A percentile compares a stretch with the other conserved stretches of the same genome.
phyloP scores from a whole-genome alignment of 352 stramenopile species.

The Lagenidium giganteum region DNA sequence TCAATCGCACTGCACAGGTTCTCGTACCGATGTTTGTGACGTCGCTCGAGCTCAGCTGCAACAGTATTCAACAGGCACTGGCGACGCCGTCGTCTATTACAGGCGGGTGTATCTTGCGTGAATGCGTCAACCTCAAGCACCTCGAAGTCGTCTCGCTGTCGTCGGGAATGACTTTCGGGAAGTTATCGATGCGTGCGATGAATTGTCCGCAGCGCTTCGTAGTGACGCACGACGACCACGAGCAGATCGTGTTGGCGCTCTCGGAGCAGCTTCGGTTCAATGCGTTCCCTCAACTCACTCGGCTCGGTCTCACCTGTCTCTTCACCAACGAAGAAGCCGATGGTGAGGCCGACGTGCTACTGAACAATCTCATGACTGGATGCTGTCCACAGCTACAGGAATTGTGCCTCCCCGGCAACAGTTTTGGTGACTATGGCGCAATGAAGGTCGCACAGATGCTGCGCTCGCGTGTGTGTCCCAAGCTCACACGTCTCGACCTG shows the following conservation, averaged over 20 bases:
- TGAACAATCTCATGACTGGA: conserved; percentile 76
- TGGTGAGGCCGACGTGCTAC: conserved; percentile 72
- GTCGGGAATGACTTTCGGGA: conserved; percentile 76
- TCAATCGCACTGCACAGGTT: conserved; percentile 37
- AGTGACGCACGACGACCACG: conserved; percentile 83
- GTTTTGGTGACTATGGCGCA: conserved; percentile 79
- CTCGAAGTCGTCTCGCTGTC: conserved; percentile 79
- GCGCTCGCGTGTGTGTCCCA: conserved; percentile 64
- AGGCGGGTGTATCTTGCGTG: conserved; percentile 38
- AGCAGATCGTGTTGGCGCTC: conserved; percentile 78
- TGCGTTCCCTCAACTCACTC: conserved; percentile 46
- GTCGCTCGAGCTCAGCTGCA: conserved; percentile 78
- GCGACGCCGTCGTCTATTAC: conserved; percentile 17
- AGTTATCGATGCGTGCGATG: conserved; percentile 78
- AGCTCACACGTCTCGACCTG: conserved; percentile 74
- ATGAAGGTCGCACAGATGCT: conserved; percentile 82
- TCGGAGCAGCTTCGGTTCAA: conserved; percentile 56
- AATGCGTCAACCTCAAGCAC: conserved; percentile 60
- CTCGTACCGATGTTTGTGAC: conserved; percentile 59
- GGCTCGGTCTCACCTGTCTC: conserved; percentile 68
- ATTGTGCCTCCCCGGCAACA: conserved; percentile 79
- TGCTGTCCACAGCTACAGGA: conserved; percentile 75
- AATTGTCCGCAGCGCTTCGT: conserved; percentile 85
- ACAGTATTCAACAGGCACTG: conserved; percentile 58
- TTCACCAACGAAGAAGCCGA: conserved; percentile 87